Evolutionary conservation across 129 eudicot species (phyloP).

Genomic region (Sambucus nigra): DNA sequence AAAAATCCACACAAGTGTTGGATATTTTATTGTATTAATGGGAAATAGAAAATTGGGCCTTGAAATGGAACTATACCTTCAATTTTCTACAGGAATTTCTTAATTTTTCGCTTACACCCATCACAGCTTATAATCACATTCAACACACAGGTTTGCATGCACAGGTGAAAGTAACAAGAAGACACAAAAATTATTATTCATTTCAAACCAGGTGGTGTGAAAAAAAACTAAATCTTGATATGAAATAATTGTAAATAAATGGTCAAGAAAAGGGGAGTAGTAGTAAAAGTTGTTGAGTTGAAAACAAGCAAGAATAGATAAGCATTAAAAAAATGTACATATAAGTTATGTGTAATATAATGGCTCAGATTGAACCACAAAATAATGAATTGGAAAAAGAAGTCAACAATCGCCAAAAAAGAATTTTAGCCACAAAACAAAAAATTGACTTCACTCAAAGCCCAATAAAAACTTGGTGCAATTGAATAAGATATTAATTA

Average conservation of each 20-base stretch:
- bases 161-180: conserved; percentile 28
- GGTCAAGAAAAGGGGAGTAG: conserved; percentile 10
- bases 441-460: too few relatives aligned
- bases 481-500: too few relatives aligned
- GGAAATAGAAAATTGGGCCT: conserved; percentile 7
- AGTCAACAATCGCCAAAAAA: too few relatives aligned
- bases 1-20: too few relatives aligned
- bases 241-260: not conserved
- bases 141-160: conserved; percentile 82
- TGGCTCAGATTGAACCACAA: too few relatives aligned
- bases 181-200: too few relatives aligned
- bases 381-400: too few relatives aligned
- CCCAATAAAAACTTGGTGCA: too few relatives aligned
- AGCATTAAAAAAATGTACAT: not conserved
- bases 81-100: conserved; percentile 93
- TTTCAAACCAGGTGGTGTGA: not conserved
- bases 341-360: too few relatives aligned
- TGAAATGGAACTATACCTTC: conserved; percentile 49
- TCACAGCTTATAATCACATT: conserved; percentile 97
- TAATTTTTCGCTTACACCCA: conserved; percentile 92
- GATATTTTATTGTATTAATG: not conserved
- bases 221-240: conserved; percentile 13
- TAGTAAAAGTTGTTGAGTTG: conserved; percentile 22
- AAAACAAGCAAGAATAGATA: conserved; percentile 26
- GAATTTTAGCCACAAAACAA: too few relatives aligned